Conservation (phyloP, 345 rosid genomes). For the Eutrema yunnanense region DNA sequence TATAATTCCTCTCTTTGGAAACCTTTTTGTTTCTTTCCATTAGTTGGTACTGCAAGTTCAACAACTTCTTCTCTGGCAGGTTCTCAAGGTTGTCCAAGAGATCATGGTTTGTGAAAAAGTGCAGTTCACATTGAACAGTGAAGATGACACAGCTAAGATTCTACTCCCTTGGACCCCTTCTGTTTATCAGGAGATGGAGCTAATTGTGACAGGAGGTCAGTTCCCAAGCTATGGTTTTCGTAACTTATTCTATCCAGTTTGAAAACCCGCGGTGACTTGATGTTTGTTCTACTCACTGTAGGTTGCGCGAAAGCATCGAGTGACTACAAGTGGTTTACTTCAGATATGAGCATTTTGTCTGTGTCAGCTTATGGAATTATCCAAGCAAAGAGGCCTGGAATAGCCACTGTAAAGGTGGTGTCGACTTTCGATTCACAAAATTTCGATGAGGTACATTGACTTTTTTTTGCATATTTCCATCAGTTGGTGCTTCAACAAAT, state of each 20-base stretch:
- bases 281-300: conserved; percentile 24
- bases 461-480: background rate
- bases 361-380: conserved; percentile 71
- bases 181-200: conserved; percentile 77
- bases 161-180: conserved; percentile 82
- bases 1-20: background rate
- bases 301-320: conserved; percentile 75
- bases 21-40: background rate
- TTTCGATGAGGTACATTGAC: conserved; percentile 68
- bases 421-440: conserved; percentile 73
- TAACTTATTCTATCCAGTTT: conserved; percentile 9
- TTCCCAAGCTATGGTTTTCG: conserved; percentile 6
- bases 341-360: conserved; percentile 54
- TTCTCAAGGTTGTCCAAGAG: conserved; percentile 70
- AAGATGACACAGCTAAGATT: conserved; percentile 30
- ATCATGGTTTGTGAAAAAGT: conserved; percentile 72
- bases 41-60: background rate
- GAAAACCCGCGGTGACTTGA: background rate
- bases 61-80: conserved; percentile 39
- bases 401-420: conserved; percentile 67
- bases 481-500: background rate
- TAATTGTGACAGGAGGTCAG: conserved; percentile 77
- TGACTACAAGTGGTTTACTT: conserved; percentile 94
- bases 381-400: conserved; percentile 89
- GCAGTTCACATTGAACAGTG: conserved; percentile 43